Evolutionary conservation across 192 early-diverging fungal genomes (phyloP).

Genomic region (Podila clonocystis): DNA sequence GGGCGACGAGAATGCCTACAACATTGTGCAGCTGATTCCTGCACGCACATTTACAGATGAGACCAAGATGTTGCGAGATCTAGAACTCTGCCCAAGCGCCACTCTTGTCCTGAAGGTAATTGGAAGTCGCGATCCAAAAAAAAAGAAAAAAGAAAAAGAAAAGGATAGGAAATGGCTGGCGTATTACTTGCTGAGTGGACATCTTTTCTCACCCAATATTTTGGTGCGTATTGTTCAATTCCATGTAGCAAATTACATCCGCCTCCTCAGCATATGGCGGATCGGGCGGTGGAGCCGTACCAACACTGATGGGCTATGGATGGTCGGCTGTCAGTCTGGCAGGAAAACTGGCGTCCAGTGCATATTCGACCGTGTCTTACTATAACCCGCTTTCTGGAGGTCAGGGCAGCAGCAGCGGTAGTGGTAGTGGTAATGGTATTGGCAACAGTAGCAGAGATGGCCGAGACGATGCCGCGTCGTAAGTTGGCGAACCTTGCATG

Average conservation of each 20-base stretch:
- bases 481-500: background rate
- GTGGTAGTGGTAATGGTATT: background rate
- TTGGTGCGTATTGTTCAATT: background rate
- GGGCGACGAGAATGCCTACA: conserved; percentile 26
- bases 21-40: conserved; percentile 44
- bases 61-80: conserved; percentile 45
- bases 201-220: too few relatives aligned
- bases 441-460: background rate
- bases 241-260: conserved; percentile 11
- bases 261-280: conserved; percentile 29
- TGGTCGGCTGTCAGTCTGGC: conserved; percentile 40
- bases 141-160: too few relatives aligned
- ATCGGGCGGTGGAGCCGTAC: conserved; percentile 11
- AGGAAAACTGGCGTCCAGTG: conserved; percentile 32
- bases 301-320: conserved; percentile 28
- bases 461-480: conserved; percentile 2
- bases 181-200: too few relatives aligned
- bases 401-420: background rate
- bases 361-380: conserved; percentile 31
- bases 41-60: conserved; percentile 43
- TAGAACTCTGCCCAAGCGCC: conserved; percentile 47
- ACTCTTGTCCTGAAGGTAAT: conserved; percentile 44
- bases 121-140: background rate
- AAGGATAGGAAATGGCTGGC: too few relatives aligned
- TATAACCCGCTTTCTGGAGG: conserved; percentile 37